These are phyloP conservation scores for Skeletonema costatum DNA, from an alignment of 108 stramenopile genomes.

Conservation along the genomic window DNA sequence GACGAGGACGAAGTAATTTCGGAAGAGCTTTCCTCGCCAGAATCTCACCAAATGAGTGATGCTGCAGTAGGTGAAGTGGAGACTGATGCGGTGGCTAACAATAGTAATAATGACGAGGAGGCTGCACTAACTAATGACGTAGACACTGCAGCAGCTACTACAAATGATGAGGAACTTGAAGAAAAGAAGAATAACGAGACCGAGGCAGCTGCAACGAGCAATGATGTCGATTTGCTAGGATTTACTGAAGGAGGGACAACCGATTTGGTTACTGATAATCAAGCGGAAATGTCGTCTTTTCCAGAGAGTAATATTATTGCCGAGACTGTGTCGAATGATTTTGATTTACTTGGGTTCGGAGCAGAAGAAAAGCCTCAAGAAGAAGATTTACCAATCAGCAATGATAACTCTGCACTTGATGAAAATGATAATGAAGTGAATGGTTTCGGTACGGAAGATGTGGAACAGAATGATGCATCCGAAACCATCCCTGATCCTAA, in stretches of 20 bases:
- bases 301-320: neutral
- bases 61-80: too few relatives aligned
- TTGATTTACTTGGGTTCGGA: constrained; percentile 2
- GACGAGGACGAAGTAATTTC: neutral
- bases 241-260: neutral
- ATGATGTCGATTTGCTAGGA: neutral
- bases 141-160: neutral
- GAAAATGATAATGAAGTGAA: neutral
- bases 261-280: neutral
- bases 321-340: neutral
- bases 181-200: neutral
- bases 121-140: neutral
- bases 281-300: neutral
- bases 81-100: too few relatives aligned
- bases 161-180: neutral
- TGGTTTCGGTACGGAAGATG: neutral
- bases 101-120: neutral
- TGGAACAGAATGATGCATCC: neutral
- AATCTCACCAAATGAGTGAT: too few relatives aligned
- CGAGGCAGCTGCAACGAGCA: neutral
- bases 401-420: neutral
- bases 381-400: neutral
- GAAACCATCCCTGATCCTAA: neutral
- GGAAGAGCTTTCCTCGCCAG: too few relatives aligned
- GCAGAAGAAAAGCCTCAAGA: neutral